phyloP scores from a whole-genome alignment of 495 filamentous ascomycete genomes.

The Penicillium flavigenum region DNA sequence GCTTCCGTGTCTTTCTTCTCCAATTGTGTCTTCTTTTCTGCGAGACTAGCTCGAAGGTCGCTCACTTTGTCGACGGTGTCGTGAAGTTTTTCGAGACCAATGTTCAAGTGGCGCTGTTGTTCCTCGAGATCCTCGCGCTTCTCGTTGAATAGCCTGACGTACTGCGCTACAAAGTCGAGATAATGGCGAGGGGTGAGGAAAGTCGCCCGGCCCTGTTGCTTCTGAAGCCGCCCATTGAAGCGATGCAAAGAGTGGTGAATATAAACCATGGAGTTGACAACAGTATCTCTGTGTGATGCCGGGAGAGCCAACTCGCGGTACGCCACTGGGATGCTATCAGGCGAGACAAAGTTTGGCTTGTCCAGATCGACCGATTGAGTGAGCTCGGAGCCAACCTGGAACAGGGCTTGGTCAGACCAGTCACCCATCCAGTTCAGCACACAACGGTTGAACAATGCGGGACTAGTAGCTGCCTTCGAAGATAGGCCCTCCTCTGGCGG shows the following conservation, averaged over 20 bases:
- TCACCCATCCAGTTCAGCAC: conserved; percentile 99
- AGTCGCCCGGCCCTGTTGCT: conserved; percentile 86
- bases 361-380: conserved; percentile 95
- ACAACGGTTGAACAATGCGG: conserved; percentile 97
- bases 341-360: conserved; percentile 77
- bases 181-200: conserved; percentile 96
- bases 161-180: conserved; percentile 96
- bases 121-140: conserved; percentile 98
- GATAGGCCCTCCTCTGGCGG: conserved; percentile 94
- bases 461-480: conserved; percentile 94
- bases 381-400: conserved; percentile 94
- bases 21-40: conserved; percentile 88
- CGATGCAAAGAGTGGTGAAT: conserved; percentile 90
- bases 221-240: conserved; percentile 85
- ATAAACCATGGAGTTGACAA: conserved; percentile 98
- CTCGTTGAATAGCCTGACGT: conserved; percentile 95
- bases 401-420: conserved; percentile 98
- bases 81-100: conserved; percentile 94
- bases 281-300: conserved; percentile 81
- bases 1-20: conserved; percentile 93
- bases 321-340: conserved; percentile 86
- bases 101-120: conserved; percentile 95
- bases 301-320: conserved; percentile 83
- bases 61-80: conserved; percentile 98
- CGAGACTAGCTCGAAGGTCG: conserved; percentile 84